Base-by-base conservation (phyloP, 345 rosid species). In the Boechera retrofracta region DNA sequence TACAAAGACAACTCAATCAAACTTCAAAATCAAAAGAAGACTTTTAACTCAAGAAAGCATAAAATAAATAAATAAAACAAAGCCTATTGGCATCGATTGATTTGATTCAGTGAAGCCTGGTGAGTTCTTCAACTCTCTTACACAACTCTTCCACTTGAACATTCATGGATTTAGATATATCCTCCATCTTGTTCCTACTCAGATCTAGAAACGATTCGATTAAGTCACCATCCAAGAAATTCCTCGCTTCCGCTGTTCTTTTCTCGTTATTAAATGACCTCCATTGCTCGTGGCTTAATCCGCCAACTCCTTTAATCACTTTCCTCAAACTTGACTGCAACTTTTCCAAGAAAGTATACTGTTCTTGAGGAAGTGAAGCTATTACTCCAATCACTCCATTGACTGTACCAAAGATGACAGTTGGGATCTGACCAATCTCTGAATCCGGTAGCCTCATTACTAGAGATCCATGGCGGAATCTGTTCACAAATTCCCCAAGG, bases 281-380 rank as follows among this genome's bases (percentile, higher is more conserved):
- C 97, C 99, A 95, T 36, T 95, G 99, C 79, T 95, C 98, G 4
- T 95, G 98, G 85, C 88, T 93, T 82, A 95, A 82, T 15, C 99
- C 99, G 5, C 98, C 98, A 1, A 95, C 97, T 3, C 99, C 99
- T 75, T 92, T 92, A 65, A 95, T 92, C 77, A 91, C 96, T 82
- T 87, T 91, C 79, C 94, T 89, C 82, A 95, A 64, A 85, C 87
- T 86, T 1, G 91, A 77, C 76, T 95, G 98, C 29, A 95, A 83
- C 74, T 91, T 95, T 84, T 93, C 98, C 76, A 93, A 48, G 81
- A 95, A 92, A 10, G 66, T 5, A 41, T 87, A 93, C 68, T 93
- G 97, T 5, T 89, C 96, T 3, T 86, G 89, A 3, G 98, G 94
- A 48, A 95, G 96, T 2, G 99, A 95, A 26, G 99, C 99, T 64